A percentile compares a stretch with the other conserved stretches of the same genome.
phyloP scores from a whole-genome alignment of 306 rosid species.

The Malus sieversii region DNA sequence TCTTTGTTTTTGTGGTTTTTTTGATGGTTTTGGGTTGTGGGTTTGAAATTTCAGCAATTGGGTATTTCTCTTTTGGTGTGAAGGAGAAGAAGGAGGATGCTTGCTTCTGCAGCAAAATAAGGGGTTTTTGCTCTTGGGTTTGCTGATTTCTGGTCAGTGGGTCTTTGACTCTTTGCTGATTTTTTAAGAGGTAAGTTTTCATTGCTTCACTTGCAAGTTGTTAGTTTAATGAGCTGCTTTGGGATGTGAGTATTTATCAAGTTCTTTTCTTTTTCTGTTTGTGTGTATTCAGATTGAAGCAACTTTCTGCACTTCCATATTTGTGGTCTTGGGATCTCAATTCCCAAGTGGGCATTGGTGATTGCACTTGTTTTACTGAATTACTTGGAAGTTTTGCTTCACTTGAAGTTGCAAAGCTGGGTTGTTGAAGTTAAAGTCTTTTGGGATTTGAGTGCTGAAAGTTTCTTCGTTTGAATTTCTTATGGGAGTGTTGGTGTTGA shows the following conservation, averaged over 20 bases:
- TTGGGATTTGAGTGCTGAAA: constrained; percentile 12
- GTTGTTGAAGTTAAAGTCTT: background rate
- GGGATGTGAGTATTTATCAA: constrained; percentile 26
- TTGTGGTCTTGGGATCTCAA: constrained; percentile 48
- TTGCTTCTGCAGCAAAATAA: constrained; percentile 10
- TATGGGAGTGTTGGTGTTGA: constrained; percentile 31
- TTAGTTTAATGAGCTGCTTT: constrained; percentile 37
- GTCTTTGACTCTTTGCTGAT: constrained; percentile 19
- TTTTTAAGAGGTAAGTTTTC: constrained; percentile 32
- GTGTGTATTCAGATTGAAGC: constrained; percentile 22
- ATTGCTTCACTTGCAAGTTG: constrained; percentile 56
- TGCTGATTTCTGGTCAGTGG: constrained; percentile 33
- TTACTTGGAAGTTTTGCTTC: constrained; percentile 24
- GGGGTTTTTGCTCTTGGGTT: constrained; percentile 5
- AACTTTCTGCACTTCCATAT: constrained; percentile 16
- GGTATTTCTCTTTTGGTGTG: background rate
- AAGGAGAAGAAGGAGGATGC: background rate
- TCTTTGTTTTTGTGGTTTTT: constrained; percentile 3
- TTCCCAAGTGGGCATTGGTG: constrained; percentile 33
- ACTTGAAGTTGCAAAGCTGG: constrained; percentile 33
- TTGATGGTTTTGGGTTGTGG: constrained; percentile 5
- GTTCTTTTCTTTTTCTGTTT: constrained; percentile 24
- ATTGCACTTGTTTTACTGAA: constrained; percentile 20
- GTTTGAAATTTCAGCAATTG: constrained; percentile 8
- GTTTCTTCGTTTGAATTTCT: constrained; percentile 31